Conservation (phyloP, 2,329 filamentous ascomycete species). For the Fusarium annulatum region DNA sequence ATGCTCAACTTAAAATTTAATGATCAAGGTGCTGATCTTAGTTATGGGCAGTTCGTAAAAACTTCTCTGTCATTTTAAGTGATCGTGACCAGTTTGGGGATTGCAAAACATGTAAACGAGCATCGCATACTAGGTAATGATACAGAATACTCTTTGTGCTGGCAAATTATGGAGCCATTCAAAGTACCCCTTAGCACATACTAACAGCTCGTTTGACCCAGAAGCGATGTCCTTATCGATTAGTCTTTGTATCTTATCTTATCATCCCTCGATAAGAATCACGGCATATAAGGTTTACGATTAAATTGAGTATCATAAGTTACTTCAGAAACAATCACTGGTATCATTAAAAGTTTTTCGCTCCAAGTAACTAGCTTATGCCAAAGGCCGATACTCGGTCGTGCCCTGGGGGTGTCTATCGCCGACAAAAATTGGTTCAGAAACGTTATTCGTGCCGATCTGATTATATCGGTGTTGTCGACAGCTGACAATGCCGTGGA, state of each 20-base stretch:
- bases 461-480: conserved; percentile 53
- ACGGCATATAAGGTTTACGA: accelerated
- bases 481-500: conserved; percentile 56
- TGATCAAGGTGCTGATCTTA: accelerated
- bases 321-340: background rate
- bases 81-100: background rate
- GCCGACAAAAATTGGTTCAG: background rate
- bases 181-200: background rate
- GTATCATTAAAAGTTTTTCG: background rate
- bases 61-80: background rate
- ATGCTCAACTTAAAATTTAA: background rate
- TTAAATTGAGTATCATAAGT: background rate
- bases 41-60: accelerated
- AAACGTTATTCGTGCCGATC: conserved; percentile 10
- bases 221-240: too few species aligned
- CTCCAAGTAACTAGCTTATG: accelerated
- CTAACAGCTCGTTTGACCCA: background rate
- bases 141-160: background rate
- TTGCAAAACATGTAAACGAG: background rate
- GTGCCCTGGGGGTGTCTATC: conserved; percentile 2
- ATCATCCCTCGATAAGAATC: background rate
- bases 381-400: background rate
- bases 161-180: accelerated
- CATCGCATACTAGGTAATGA: accelerated
- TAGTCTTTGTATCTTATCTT: background rate